Evolutionary conservation across 1,284 basidiomycete species (phyloP), one percentile per base, ranked within the genome.

Genomic region (Xanthoconium separans): DNA sequence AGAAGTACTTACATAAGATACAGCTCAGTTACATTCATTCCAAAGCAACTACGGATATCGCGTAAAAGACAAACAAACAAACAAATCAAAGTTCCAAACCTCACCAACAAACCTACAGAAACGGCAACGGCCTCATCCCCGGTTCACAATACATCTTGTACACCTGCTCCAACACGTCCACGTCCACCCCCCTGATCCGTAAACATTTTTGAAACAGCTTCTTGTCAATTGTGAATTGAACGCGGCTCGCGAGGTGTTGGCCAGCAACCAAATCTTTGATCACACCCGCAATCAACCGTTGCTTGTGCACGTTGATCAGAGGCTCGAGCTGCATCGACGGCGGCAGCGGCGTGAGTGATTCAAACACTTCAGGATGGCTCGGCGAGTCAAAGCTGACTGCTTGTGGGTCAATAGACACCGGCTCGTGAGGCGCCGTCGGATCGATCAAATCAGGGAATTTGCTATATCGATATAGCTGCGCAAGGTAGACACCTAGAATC

Each of bases 221-320:
- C 71, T 84, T 84, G 65, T 91, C 87, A 22, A 88, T 73, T 41
- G 84, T 79, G 59, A 82, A 88, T 42, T 87, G 81, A 40, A 87
- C 78, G 53, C 82, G 79, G 54, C 83, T 83, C 2, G 91, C 87
- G 12, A 92, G 78, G 60, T 93, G 89, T 66, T 94, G 91, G 8
- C 89, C 89, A 8, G 84, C 82, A 13, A 92, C 85, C 46, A 93
- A 75, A 12, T 81, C 78, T 66, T 90, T 89, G 65, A 93, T 86
- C 31, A 89, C 83, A 9, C 79, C 79, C 7, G 92, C 89, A 50
- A 91, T 87, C 58, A 85, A 72, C 29, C 92, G 83, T 65, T 93
- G 89, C 71, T 94, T 93, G 70, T 93, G 89, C 4, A 94, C 83
- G 68, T 93, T 94, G 72, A 94, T 89, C 52, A 94, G 73, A 2